Conservation (phyloP, 2,329 filamentous ascomycete species). For the Ascochyta pisi region DNA sequence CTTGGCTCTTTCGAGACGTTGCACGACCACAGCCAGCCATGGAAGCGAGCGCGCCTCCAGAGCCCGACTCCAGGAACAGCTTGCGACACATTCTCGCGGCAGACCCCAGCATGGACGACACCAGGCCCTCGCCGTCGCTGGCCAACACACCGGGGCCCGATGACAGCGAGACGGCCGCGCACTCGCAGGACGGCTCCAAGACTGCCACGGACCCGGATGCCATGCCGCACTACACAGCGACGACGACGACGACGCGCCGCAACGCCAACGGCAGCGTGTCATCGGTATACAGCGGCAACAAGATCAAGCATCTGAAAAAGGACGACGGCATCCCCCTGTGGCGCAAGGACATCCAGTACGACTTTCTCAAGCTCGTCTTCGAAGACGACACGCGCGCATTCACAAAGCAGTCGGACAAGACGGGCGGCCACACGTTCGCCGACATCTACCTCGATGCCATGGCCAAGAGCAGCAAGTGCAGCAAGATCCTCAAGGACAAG, state of each 20-base stretch:
- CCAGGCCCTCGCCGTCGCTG: constrained; percentile 36
- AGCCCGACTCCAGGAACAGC: constrained; percentile 49
- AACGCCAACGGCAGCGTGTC: constrained; percentile 71
- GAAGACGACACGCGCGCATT: constrained; percentile 79
- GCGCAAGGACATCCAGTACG: constrained; percentile 87
- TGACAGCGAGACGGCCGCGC: constrained; percentile 40
- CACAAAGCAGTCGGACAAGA: constrained; percentile 86
- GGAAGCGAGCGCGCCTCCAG: constrained; percentile 35
- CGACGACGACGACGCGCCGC: constrained; percentile 61
- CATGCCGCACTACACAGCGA: constrained; percentile 55
- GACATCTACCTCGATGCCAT: constrained; percentile 98
- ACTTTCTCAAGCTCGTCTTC: constrained; percentile 82
- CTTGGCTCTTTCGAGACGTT: constrained; percentile 28
- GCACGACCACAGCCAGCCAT: constrained; percentile 24
- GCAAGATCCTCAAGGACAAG: constrained; percentile 97
- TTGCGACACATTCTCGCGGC: constrained; percentile 49
- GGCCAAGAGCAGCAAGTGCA: constrained; percentile 98
- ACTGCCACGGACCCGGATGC: constrained; percentile 36
- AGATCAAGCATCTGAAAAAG: constrained; percentile 86
- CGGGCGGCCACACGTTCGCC: constrained; percentile 78
- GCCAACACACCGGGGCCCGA: constrained; percentile 42
- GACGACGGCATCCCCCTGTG: constrained; percentile 87
- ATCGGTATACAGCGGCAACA: constrained; percentile 73
- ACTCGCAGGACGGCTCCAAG: constrained; percentile 37
- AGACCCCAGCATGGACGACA: constrained; percentile 46